Conservation (phyloP, 2,329 filamentous ascomycete species). For the Trichophyton simii region DNA sequence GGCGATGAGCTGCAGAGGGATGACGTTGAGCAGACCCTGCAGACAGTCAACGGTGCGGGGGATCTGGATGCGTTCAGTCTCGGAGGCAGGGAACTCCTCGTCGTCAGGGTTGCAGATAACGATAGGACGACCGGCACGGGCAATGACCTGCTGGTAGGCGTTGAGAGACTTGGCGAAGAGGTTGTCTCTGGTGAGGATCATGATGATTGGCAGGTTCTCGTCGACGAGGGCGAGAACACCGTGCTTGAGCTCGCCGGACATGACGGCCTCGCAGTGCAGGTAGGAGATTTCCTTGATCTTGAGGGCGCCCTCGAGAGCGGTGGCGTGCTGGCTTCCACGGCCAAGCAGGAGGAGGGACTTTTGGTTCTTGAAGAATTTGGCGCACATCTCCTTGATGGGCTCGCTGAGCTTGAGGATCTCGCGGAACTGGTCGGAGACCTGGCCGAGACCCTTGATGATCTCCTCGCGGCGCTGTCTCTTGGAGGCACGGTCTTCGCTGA, state of each 20-base stretch:
- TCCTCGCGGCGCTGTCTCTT: constrained; percentile 86
- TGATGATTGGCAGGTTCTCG: constrained; percentile 97
- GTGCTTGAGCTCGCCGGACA: constrained; percentile 99
- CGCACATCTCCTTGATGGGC: constrained; percentile 86
- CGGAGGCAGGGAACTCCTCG: constrained; percentile 72
- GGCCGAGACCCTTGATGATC: constrained; percentile 85
- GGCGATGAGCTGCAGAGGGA: constrained; percentile 92
- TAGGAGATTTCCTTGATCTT: constrained; percentile 99
- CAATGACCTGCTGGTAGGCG: constrained; percentile 98
- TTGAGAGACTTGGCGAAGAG: constrained; percentile 99
- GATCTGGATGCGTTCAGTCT: constrained; percentile 95
- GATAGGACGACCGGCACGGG: constrained; percentile 88
- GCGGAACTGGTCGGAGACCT: constrained; percentile 83
- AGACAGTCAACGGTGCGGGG: constrained; percentile 90
- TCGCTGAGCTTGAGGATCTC: constrained; percentile 83
- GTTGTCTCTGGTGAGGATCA: constrained; percentile 93
- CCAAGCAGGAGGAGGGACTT: constrained; percentile 90
- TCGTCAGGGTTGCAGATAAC: constrained; percentile 94
- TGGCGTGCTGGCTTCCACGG: constrained; percentile 91
- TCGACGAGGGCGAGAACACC: constrained; percentile 94
- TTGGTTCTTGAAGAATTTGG: constrained; percentile 89
- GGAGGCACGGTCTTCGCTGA: constrained; percentile 91
- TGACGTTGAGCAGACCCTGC: constrained; percentile 94
- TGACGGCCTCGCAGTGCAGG: constrained; percentile 97
- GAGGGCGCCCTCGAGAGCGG: constrained; percentile 86